Evolutionary conservation across 164 flowering plant genomes (phyloP).

Genomic region (Echeveria elegans): DNA sequence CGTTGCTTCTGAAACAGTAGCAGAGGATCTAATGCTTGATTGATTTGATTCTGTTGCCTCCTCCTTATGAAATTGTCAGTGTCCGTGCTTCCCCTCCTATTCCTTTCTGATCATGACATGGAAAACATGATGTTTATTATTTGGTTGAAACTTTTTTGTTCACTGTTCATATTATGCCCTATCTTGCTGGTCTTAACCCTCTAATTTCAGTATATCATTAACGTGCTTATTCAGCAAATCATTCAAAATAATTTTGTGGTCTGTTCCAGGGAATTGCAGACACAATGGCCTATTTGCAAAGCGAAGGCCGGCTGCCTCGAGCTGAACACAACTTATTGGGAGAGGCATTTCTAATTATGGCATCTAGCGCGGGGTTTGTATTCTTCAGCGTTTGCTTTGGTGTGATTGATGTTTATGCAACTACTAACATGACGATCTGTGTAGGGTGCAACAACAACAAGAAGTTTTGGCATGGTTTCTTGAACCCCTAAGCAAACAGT

Average conservation of each 20-base stretch:
- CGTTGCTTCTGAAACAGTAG: neutral
- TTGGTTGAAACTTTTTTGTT: neutral
- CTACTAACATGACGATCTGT: neutral
- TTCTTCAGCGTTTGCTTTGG: neutral
- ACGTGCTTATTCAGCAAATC: neutral
- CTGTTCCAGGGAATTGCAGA: constrained; percentile 75
- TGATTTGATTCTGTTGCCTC: neutral
- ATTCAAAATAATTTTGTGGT: neutral
- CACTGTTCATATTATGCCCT: neutral
- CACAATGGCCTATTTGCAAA: constrained; percentile 75
- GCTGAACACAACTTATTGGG: constrained; percentile 91
- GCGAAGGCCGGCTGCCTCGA: constrained; percentile 75
- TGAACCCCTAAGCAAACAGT: constrained; percentile 84
- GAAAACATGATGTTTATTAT: neutral
- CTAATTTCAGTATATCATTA: neutral
- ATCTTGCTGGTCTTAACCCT: neutral
- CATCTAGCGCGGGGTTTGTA: constrained; percentile 88
- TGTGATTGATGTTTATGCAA: neutral
- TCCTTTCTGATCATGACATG: neutral
- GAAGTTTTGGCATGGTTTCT: constrained; percentile 93
- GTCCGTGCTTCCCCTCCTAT: neutral
- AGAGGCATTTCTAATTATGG: constrained; percentile 95
- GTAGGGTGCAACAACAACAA: constrained; percentile 84
- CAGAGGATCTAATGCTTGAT: neutral
- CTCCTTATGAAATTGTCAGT: neutral